Percentiles rank a stretch among this genome's conserved stretches.
phyloP scores from a whole-genome alignment of 192 early-diverging fungal genomes.

The Podila epigama region DNA sequence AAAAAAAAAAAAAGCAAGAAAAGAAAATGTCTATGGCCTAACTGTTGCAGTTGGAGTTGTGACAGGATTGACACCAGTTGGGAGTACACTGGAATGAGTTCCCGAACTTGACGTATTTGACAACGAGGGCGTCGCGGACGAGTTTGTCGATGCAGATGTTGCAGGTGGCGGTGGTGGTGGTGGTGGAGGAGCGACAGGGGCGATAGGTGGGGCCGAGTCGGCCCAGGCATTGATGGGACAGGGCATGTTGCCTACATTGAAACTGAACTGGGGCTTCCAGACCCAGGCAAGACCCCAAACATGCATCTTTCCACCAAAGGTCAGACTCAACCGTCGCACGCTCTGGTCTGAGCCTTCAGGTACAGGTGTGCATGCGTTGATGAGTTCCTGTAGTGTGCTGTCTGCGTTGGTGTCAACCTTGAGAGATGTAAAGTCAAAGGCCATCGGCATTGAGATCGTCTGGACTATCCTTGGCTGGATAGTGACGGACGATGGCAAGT shows the following conservation, averaged over 20 bases:
- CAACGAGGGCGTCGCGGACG: neutral
- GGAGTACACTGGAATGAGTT: too few relatives aligned
- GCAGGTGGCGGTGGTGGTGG: neutral
- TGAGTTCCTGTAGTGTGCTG: slow-evolving; percentile 15
- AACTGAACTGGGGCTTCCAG: slow-evolving; percentile 44
- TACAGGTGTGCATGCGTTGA: slow-evolving; percentile 20
- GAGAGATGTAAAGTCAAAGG: slow-evolving; percentile 26
- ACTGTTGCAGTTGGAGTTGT: too few relatives aligned
- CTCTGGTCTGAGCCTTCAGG: neutral
- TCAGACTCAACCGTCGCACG: slow-evolving; percentile 9
- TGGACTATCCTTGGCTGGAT: slow-evolving; percentile 18
- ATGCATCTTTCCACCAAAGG: slow-evolving; percentile 30
- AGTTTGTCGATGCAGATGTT: neutral
- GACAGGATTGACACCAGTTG: too few relatives aligned
- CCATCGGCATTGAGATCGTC: slow-evolving; percentile 36
- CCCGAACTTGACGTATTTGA: neutral
- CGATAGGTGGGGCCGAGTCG: neutral
- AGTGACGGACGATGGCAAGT: slow-evolving; percentile 12
- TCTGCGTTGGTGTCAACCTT: slow-evolving; percentile 37
- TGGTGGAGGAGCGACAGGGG: neutral
- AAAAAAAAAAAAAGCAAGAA: too few relatives aligned
- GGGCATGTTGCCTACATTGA: slow-evolving; percentile 26
- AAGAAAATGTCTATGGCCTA: too few relatives aligned
- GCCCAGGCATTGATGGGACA: slow-evolving; percentile 31
- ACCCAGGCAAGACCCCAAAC: slow-evolving; percentile 34